A percentile compares a stretch with the other conserved stretches of the same genome.
phyloP scores from a whole-genome alignment of 2,329 filamentous ascomycete species.

The Dothidotthia symphoricarpi region DNA sequence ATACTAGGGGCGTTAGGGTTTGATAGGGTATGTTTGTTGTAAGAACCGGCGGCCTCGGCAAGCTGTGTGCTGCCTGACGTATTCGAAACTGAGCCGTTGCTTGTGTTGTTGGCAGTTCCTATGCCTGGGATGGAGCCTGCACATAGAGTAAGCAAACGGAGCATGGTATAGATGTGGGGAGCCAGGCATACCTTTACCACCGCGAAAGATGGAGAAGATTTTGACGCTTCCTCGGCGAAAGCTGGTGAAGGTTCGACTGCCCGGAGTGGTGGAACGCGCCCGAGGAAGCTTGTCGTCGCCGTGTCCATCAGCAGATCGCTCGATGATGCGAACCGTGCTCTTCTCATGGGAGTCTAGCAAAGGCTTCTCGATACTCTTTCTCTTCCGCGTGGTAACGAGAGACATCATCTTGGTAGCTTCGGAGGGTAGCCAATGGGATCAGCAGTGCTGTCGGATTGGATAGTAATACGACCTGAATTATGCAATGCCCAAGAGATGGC shows the following conservation, averaged over 20 bases:
- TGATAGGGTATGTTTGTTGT: constrained; percentile 9
- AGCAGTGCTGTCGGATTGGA: too few relatives aligned
- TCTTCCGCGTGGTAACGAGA: constrained; percentile 31
- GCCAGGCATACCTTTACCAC: constrained; percentile 25
- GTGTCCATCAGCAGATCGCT: constrained; percentile 14
- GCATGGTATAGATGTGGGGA: too few relatives aligned
- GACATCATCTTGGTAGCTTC: constrained; percentile 28
- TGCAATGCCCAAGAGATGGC: too few relatives aligned
- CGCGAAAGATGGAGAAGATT: constrained; percentile 38
- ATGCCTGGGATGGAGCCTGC: constrained; percentile 18
- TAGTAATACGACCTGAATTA: constrained; percentile 1
- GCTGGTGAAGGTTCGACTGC: constrained; percentile 26
- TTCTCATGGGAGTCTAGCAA: constrained; percentile 24
- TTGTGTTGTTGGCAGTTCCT: constrained; percentile 5
- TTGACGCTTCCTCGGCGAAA: constrained; percentile 34
- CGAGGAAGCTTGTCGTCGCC: constrained; percentile 16
- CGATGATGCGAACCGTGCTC: constrained; percentile 37
- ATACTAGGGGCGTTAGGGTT: constrained; percentile 16
- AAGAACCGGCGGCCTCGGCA: constrained; percentile 3
- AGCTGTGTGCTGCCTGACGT: constrained; percentile 16
- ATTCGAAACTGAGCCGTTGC: constrained; percentile 12
- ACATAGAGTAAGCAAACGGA: constrained; percentile 4
- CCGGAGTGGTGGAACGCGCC: constrained; percentile 17
- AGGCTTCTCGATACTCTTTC: constrained; percentile 29
- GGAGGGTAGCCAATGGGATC: too few relatives aligned